These are phyloP conservation scores for Alternaria conjuncta DNA, from an alignment of 2,329 filamentous ascomycete genomes.

Conservation along the genomic window DNA sequence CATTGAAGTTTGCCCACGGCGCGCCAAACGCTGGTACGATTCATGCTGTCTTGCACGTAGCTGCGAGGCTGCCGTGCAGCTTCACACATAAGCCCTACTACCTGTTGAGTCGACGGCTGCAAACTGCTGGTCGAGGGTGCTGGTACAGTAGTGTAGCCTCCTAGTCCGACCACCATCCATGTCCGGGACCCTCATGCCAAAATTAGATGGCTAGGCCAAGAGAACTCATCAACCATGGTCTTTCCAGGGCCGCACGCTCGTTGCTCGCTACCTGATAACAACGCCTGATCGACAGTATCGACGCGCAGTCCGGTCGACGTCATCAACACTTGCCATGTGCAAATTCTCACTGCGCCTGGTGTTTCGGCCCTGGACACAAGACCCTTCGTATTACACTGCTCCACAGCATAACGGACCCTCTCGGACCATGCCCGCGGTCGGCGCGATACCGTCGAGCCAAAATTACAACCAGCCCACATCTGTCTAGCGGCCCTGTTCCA, in stretches of 20 bases:
- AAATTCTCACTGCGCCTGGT: constrained; percentile 12
- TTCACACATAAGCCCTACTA: not conserved
- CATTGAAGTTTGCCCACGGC: not conserved
- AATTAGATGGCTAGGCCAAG: constrained; percentile 15
- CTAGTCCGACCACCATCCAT: constrained; percentile 8
- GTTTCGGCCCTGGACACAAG: constrained; percentile 13
- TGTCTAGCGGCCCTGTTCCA: constrained; percentile 21
- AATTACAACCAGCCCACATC: constrained; percentile 7
- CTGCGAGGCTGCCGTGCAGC: not conserved
- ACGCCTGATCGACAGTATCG: not conserved
- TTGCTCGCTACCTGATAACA: constrained; percentile 10
- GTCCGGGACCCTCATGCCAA: constrained; percentile 20
- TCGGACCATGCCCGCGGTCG: constrained; percentile 15
- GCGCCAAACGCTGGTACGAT: not conserved
- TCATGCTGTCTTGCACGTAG: constrained; percentile 2
- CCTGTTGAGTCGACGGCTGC: constrained; percentile 1
- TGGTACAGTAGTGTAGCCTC: constrained; percentile 8
- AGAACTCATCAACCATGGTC: constrained; percentile 1
- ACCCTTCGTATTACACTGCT: constrained; percentile 11
- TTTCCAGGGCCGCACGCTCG: not conserved
- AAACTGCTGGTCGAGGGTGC: constrained; percentile 7
- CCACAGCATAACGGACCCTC: constrained; percentile 7
- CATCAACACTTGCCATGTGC: not conserved
- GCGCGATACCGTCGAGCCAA: constrained; percentile 19
- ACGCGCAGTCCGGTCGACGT: not conserved